A percentile compares a stretch with the other conserved stretches of the same genome.
Conservation (phyloP, 345 rosid species). For the Trapa bicornis region DNA sequence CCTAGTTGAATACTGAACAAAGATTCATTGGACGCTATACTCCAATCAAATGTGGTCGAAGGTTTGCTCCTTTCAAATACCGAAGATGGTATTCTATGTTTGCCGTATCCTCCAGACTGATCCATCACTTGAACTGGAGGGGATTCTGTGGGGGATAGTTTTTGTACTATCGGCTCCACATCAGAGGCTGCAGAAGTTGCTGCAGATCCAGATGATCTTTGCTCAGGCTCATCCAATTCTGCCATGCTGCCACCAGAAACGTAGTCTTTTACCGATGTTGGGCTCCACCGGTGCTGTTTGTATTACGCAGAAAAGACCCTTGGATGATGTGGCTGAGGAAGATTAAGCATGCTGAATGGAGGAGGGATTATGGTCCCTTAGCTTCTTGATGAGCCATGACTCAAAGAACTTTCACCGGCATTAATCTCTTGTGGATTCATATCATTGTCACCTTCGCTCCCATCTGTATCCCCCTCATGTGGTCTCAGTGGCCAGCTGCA, state of each 20-base stretch:
- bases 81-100: constrained; percentile 41
- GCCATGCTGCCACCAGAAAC: neutral
- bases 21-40: constrained; percentile 49
- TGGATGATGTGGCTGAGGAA: constrained; percentile 25
- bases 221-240: neutral
- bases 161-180: constrained; percentile 16
- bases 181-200: constrained; percentile 28
- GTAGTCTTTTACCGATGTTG: constrained; percentile 6
- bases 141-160: constrained; percentile 27
- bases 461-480: constrained; percentile 7
- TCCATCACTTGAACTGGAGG: constrained; percentile 74
- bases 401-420: constrained; percentile 14
- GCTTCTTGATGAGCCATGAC: constrained; percentile 3
- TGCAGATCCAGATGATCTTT: constrained; percentile 8
- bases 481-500: constrained; percentile 11
- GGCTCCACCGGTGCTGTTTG: constrained; percentile 4
- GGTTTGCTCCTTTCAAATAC: constrained; percentile 38
- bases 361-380: constrained; percentile 4
- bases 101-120: constrained; percentile 28
- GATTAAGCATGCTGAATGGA: constrained; percentile 4
- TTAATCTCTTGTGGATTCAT: constrained; percentile 11
- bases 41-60: constrained; percentile 43
- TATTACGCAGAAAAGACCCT: constrained; percentile 19
- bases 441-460: constrained; percentile 8
- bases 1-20: constrained; percentile 63